Evolutionary conservation across 352 stramenopile genomes (phyloP).

Genomic region (Globisporangium spiculum): DNA sequence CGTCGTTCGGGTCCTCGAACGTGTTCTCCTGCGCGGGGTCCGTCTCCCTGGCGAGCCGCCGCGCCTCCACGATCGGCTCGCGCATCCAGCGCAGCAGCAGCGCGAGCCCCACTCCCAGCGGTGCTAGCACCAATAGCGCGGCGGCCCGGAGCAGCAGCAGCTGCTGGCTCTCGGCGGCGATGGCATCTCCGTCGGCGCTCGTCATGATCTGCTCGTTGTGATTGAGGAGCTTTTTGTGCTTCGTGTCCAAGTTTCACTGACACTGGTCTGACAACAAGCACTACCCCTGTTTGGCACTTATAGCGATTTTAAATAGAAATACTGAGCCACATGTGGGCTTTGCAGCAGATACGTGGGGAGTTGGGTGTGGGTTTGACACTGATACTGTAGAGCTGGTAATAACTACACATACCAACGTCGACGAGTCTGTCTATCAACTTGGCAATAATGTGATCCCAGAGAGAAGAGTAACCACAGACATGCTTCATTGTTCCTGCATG

Average conservation of each 20-base stretch:
- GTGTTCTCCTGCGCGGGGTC: conserved; percentile 54
- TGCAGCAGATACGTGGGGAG: not conserved
- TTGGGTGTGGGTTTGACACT: not conserved
- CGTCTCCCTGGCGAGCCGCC: conserved; percentile 39
- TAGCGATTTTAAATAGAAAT: not conserved
- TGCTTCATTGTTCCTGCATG: not conserved
- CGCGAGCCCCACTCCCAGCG: conserved; percentile 20
- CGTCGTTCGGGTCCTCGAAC: conserved; percentile 52
- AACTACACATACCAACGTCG: not conserved
- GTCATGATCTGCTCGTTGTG: conserved; percentile 7
- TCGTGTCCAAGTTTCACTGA: not conserved
- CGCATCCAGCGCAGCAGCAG: conserved; percentile 60
- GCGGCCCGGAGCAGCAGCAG: conserved; percentile 19
- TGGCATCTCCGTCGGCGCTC: conserved; percentile 3
- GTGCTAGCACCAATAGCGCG: conserved; percentile 24
- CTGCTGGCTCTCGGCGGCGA: not conserved
- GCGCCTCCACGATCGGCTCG: conserved; percentile 52
- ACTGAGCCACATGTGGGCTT: not conserved
- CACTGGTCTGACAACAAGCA: not conserved
- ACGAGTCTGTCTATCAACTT: not conserved
- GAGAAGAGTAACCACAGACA: not conserved
- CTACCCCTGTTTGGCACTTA: not conserved
- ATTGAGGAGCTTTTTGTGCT: conserved; percentile 1
- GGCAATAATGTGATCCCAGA: not conserved
- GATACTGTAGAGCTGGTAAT: not conserved